These are phyloP conservation scores for Phytophthora sansomeana DNA, from an alignment of 352 stramenopile genomes.

Conservation along the genomic window DNA sequence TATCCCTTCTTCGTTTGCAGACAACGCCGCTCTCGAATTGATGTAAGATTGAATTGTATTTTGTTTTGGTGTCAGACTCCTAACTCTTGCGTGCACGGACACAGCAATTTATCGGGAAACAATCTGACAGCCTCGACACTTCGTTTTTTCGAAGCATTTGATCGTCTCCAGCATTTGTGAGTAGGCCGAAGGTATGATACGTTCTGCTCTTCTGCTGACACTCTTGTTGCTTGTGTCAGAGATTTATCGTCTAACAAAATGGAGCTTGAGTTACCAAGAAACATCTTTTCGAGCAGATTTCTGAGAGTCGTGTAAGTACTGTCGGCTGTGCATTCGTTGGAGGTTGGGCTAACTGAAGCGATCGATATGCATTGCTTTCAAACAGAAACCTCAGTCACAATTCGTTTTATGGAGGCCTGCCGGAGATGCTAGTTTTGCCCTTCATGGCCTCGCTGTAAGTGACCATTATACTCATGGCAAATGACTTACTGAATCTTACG, in stretches of 20 bases:
- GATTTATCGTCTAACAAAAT: constrained; percentile 63
- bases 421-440: constrained; percentile 40
- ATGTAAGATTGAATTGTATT: constrained; percentile 39
- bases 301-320: constrained; percentile 58
- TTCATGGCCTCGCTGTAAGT: constrained; percentile 54
- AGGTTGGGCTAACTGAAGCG: too few relatives aligned
- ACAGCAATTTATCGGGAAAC: constrained; percentile 54
- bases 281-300: constrained; percentile 54
- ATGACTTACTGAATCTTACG: constrained; percentile 1
- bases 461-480: background rate
- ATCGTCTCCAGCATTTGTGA: constrained; percentile 49
- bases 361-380: background rate
- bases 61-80: background rate
- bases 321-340: background rate
- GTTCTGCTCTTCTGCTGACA: background rate
- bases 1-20: constrained; percentile 57
- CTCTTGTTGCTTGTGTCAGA: constrained; percentile 20
- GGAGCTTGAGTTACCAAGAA: constrained; percentile 36
- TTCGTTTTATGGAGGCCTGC: constrained; percentile 47
- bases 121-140: constrained; percentile 38
- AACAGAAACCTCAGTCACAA: constrained; percentile 66
- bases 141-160: constrained; percentile 47
- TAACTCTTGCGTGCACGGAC: background rate
- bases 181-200: constrained; percentile 1
- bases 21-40: constrained; percentile 69